Evolutionary conservation across 306 rosid genomes (phyloP), one percentile per base, ranked within the genome.

Genomic region (Biancaea sappan): DNA sequence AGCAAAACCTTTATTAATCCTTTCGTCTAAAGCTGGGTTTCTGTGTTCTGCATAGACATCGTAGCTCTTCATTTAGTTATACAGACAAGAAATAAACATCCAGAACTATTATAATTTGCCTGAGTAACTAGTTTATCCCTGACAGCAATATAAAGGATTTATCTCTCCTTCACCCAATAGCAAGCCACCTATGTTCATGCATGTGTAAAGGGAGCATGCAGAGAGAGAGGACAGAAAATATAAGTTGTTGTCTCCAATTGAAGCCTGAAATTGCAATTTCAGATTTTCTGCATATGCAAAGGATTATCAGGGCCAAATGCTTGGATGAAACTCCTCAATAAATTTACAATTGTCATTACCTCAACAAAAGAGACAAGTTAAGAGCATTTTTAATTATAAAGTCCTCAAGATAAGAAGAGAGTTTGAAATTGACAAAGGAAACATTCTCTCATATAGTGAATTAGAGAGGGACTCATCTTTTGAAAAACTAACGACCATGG

Each of bases 1-100:
- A 71, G 58, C 63, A 62, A 43, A 78, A 47, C 2, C 29, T 67
- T 53, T 72, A 44, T 65, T 44, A 24, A 63, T 25, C 78, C 16
- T 51, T 44, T 59, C 51, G 47, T 56, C 37, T 26, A 44, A 44
- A 64, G 29, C 46, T 46, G n/a, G 61, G 38, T 60, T 48, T 6
- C 6, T 2, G 16, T 25, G 24, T 32, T 10, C 38, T 29, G 6
- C 69, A 52, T 47, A 34, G 41, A 61, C 67, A 79, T 29, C 51
- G 52, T 4, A 50, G 38, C 35, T 72, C 65, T 59, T 59, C 50
- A 64, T 44, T 51, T 43, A 63, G 25, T 48, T 19, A 2, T n/a
- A 25, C 13, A 0, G 19, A 40, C 46, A 9, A 15, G 31, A 35
- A 72, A 18, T 44, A 24, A 35, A 66, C 9, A 32, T 57, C n/a